Conservation (phyloP, 768 basidiomycete species). For the Pulveroboletus sp. region DNA sequence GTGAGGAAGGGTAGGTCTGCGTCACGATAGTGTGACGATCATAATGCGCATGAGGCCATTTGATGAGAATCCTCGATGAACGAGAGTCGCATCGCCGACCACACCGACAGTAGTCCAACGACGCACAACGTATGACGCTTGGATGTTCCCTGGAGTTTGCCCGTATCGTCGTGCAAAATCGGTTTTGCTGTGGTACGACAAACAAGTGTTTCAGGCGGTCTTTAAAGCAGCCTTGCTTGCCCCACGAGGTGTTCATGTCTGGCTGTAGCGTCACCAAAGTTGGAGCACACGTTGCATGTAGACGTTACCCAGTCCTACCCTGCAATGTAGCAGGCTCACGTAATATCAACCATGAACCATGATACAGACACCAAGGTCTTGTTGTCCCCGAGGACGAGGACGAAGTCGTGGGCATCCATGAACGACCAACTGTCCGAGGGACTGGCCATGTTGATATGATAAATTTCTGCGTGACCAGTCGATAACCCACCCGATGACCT, state of each 20-base stretch:
- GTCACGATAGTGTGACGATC: not conserved
- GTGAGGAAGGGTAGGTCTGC: not conserved
- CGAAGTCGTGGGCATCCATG: not conserved
- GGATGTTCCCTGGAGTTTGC: not conserved
- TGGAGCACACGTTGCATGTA: conserved; percentile 15
- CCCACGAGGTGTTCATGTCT: conserved; percentile 17
- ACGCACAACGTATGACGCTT: not conserved
- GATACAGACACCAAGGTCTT: not conserved
- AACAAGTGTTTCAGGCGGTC: not conserved
- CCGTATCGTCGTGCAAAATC: no score
- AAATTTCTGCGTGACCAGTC: not conserved
- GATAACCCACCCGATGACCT: not conserved
- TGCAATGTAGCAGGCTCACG: conserved; percentile 5
- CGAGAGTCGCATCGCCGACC: not conserved
- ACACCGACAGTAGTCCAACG: not conserved
- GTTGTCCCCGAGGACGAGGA: conserved; percentile 1
- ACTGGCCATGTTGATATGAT: conserved; percentile 8
- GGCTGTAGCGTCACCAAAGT: not conserved
- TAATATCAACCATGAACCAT: not conserved
- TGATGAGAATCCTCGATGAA: not conserved
- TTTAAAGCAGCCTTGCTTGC: conserved; percentile 12
- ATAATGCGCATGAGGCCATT: not conserved
- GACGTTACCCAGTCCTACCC: conserved; percentile 1
- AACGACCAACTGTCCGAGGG: conserved; percentile 8
- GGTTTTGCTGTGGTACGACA: not conserved